phyloP scores from a whole-genome alignment of 257 asterid genomes.

The Handroanthus guayacan region DNA sequence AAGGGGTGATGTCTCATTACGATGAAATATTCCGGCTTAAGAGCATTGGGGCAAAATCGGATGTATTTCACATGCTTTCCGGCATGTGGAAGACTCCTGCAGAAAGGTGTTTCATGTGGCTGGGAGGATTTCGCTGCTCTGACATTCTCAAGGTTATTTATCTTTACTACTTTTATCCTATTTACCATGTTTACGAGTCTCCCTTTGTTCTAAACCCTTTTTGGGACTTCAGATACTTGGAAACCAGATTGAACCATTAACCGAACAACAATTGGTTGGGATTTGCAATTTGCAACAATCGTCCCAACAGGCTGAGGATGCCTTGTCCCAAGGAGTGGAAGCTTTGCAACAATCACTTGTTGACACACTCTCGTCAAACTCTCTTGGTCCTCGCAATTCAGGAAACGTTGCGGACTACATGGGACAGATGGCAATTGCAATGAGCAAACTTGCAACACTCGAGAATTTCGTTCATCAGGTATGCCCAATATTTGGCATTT shows the following conservation, averaged over 20 bases:
- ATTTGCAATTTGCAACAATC: conserved; percentile 84
- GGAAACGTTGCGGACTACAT: conserved; percentile 76
- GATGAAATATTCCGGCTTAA: conserved; percentile 76
- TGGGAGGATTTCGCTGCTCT: conserved; percentile 94
- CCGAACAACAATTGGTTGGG: conserved; percentile 81
- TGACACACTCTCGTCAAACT: conserved; percentile 73
- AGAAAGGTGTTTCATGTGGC: conserved; percentile 97
- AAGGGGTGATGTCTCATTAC: conserved; percentile 84
- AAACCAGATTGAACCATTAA: conserved; percentile 79
- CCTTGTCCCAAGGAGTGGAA: conserved; percentile 96
- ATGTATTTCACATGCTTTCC: conserved; percentile 87
- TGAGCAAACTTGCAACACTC: conserved; percentile 73
- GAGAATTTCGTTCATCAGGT: conserved; percentile 88
- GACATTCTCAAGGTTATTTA: conserved; percentile 80
- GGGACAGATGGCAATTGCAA: conserved; percentile 90
- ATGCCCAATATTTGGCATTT: not conserved
- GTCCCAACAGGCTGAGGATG: conserved; percentile 93
- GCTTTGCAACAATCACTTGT: conserved; percentile 82
- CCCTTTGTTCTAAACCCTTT: not conserved
- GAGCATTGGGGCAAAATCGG: conserved; percentile 66
- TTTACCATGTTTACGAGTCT: not conserved
- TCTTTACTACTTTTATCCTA: not conserved
- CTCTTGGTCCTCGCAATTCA: conserved; percentile 52
- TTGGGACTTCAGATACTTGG: conserved; percentile 66
- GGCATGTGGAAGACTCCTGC: conserved; percentile 98